Evolutionary conservation across 805 yeast species (phyloP), one percentile per base, ranked within the genome.

Genomic region (Zygoascus flipseniorum): DNA sequence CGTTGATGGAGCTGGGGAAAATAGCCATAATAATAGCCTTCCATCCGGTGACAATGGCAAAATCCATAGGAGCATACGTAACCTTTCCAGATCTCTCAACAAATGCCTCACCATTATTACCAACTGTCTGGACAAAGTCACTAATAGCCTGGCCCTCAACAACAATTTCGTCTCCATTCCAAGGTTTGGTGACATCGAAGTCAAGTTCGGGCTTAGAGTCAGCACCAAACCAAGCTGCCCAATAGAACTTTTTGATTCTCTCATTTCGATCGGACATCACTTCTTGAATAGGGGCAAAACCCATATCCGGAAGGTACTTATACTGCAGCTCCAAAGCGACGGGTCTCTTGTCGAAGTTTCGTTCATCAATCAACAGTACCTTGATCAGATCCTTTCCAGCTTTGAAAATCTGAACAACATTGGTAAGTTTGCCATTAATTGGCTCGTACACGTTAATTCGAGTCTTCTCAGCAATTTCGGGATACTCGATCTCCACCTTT

Each of bases 11-110:
- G 68, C 81, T 81, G 52, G 99, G 99, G 93, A 93, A 93, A 63
- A 93, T 87, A n/a, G 97, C 90, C 76, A 86, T 89, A 76, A 93
- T 92, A 68, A 93, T 92, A 50, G 97, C 95, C 75, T 85, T 86
- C 99, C 99, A 93, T 47, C 99, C 98, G 63, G 90, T 81, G 54
- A 93, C 97, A 70, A 93, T 93, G 49, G 99, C 98, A 68, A 90
- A 93, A 76, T 93, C 99, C 98, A 93, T 92, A 65, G 99, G 99
- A 48, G 98, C 99, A 62, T 82, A 76, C 55, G 88, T 83, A 11
- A 57, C 61, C 58, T 79, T 80, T 59, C 90, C 93, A 50, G 87
- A 80, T 76, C 96, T 83, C 55, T 85, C 79, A 62, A 90, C 96
- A 64, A 89, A 93, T 57, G 95, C 96, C 74, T 93, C 98, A 71